Conservation (phyloP, 2,329 filamentous ascomycete genomes). For the Calonectria honghensis region DNA sequence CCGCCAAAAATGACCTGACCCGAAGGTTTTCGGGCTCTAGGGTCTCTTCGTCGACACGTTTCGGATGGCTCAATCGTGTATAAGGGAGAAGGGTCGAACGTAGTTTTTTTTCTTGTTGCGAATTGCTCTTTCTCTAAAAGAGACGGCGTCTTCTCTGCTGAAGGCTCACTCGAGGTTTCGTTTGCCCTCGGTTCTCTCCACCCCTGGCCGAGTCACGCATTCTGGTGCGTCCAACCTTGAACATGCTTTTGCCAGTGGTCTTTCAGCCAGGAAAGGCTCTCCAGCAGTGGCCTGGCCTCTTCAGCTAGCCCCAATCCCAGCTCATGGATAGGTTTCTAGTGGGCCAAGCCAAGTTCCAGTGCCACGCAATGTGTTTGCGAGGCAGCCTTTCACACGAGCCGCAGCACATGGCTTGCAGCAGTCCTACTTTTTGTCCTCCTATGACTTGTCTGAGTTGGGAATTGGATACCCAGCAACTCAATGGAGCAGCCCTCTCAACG, state of each 20-base stretch:
- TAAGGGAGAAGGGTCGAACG: slow-evolving; percentile 45
- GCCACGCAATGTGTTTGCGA: slow-evolving; percentile 3
- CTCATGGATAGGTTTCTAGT: not conserved
- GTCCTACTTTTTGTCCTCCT: not conserved
- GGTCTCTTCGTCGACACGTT: slow-evolving; percentile 33
- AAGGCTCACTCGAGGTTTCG: not conserved
- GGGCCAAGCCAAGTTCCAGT: slow-evolving; percentile 7
- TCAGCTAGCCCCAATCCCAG: not conserved
- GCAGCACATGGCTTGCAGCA: slow-evolving; percentile 1
- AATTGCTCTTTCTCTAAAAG: slow-evolving; percentile 17
- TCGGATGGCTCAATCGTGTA: slow-evolving; percentile 25
- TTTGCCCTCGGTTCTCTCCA: not conserved
- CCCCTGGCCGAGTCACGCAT: not conserved
- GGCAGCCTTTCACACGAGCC: not conserved
- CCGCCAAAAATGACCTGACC: slow-evolving; percentile 50
- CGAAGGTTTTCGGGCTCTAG: slow-evolving; percentile 52
- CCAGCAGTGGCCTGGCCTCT: not conserved
- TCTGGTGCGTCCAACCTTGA: not conserved
- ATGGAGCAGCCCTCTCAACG: not conserved
- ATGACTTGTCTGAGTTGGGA: slow-evolving; percentile 10
- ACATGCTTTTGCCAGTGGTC: not conserved
- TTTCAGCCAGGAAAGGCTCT: not conserved
- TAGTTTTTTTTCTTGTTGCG: not conserved
- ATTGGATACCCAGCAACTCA: not conserved
- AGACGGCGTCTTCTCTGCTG: not conserved